Conservation (phyloP, 306 rosid species). For the Cucurbita argyrosperma region DNA sequence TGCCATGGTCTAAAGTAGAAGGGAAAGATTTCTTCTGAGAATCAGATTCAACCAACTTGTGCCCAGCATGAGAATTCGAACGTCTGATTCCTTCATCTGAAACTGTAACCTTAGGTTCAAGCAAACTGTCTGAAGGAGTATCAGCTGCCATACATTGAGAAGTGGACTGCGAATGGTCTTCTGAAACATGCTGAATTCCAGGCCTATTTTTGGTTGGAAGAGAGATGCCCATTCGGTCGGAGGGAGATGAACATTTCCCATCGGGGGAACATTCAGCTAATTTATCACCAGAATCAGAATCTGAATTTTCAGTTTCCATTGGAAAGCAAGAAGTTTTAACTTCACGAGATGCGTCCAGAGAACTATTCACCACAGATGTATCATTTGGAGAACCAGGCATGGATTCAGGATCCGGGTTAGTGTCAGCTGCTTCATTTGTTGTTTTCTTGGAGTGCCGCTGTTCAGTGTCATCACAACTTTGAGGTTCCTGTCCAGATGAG, state of each 20-base stretch:
- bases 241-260: constrained; percentile 19
- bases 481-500: constrained; percentile 28
- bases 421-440: constrained; percentile 20
- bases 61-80: background rate
- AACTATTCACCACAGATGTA: constrained; percentile 13
- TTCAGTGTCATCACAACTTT: constrained; percentile 26
- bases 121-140: constrained; percentile 10
- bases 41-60: constrained; percentile 20
- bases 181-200: background rate
- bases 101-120: constrained; percentile 13
- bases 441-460: constrained; percentile 21
- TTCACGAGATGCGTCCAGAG: constrained; percentile 30
- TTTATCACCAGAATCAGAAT: constrained; percentile 22
- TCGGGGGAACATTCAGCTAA: constrained; percentile 18
- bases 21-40: constrained; percentile 14
- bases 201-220: constrained; percentile 6
- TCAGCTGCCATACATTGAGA: constrained; percentile 14
- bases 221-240: constrained; percentile 4
- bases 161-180: constrained; percentile 14
- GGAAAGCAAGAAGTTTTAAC: constrained; percentile 12
- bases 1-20: constrained; percentile 7
- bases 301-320: constrained; percentile 12
- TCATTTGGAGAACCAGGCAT: constrained; percentile 13
- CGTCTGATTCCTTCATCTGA: constrained; percentile 15
- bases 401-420: constrained; percentile 10